A percentile compares a stretch with the other conserved stretches of the same genome.
These are phyloP conservation scores for Thymus quinquecostatus DNA, from an alignment of 257 asterid species.

Conservation along the genomic window DNA sequence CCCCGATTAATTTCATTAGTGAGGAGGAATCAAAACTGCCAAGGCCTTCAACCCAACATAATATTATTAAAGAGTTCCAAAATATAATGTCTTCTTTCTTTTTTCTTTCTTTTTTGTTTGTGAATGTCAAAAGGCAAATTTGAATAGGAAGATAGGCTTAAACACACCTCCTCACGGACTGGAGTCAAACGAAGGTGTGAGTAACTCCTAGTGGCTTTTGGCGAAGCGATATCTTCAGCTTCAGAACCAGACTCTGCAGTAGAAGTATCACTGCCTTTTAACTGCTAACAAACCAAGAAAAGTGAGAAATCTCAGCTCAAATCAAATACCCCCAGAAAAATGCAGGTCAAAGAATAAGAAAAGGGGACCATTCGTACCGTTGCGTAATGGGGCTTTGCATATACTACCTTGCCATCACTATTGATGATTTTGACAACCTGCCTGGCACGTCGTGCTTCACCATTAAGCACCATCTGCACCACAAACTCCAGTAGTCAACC, in stretches of 20 bases:
- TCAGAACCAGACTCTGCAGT: constrained; percentile 99
- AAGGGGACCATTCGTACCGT: constrained; percentile 47
- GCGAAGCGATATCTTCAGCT: constrained; percentile 97
- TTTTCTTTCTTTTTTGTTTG: background rate
- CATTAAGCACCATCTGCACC: constrained; percentile 79
- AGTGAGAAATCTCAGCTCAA: constrained; percentile 23
- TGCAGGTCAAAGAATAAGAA: background rate
- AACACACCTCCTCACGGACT: constrained; percentile 92
- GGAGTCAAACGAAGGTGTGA: constrained; percentile 96
- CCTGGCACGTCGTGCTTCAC: constrained; percentile 79
- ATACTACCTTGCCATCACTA: constrained; percentile 94
- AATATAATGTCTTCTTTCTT: background rate
- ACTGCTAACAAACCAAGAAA: constrained; percentile 44
- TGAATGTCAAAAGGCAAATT: constrained; percentile 8
- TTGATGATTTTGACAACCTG: constrained; percentile 92
- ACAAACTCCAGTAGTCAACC: constrained; percentile 30
- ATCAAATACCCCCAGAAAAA: constrained; percentile 14
- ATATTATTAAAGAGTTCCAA: constrained; percentile 16
- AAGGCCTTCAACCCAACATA: constrained; percentile 23
- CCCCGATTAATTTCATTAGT: background rate
- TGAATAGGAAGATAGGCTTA: constrained; percentile 18
- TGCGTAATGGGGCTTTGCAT: constrained; percentile 86
- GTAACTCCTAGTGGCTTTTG: constrained; percentile 81
- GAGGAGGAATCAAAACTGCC: constrained; percentile 4
- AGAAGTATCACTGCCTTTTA: constrained; percentile 94